phyloP scores from a whole-genome alignment of 257 asterid species.

The Fraxinus pennsylvanica region DNA sequence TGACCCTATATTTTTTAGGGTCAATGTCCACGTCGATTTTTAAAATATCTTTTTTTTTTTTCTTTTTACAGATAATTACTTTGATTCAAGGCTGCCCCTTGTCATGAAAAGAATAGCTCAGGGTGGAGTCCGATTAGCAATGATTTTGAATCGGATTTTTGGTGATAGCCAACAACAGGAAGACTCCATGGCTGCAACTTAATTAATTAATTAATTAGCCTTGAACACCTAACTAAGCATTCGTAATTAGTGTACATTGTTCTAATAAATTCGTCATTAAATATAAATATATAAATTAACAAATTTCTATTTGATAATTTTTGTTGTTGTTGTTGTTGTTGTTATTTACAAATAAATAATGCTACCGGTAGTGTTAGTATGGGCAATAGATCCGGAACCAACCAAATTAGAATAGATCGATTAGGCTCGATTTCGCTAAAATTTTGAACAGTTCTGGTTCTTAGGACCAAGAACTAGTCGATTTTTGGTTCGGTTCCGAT shows the following conservation, averaged over 20 bases:
- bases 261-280: background rate
- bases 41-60: background rate
- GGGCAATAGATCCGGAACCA: too few species aligned
- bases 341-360: background rate
- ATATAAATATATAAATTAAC: too few species aligned
- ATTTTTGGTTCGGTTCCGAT: background rate
- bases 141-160: constrained; percentile 65
- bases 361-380: too few species aligned
- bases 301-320: too few species aligned
- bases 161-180: constrained; percentile 33
- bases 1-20: too few species aligned
- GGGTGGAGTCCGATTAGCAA: constrained; percentile 89
- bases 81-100: constrained; percentile 68
- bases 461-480: too few species aligned
- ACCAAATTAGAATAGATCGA: too few species aligned
- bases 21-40: background rate
- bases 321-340: too few species aligned
- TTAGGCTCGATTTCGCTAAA: too few species aligned
- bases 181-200: constrained; percentile 41
- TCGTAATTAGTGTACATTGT: background rate
- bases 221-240: background rate
- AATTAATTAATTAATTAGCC: background rate
- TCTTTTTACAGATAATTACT: constrained; percentile 58
- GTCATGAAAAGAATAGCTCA: constrained; percentile 92
- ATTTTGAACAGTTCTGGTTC: too few species aligned